Evolutionary conservation across 1,284 basidiomycete genomes (phyloP), one percentile per base, ranked within the genome.

Genomic region (Tylopilus microsporus): DNA sequence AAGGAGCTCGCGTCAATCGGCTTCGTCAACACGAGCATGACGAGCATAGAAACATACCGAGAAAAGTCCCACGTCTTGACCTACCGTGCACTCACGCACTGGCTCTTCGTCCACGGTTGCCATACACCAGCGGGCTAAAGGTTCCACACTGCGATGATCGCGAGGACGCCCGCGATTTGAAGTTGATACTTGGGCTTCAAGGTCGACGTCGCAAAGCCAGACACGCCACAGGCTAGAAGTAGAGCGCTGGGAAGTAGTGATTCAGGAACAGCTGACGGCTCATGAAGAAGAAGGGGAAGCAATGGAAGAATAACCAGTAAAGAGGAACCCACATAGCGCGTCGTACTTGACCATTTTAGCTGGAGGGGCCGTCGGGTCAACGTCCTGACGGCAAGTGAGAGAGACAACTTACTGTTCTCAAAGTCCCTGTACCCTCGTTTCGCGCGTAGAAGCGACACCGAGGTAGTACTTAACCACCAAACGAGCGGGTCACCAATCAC

Each of bases 281-380:
- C 96, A 98, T 98, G 64, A 97, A 77, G 82, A 86, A 98, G 82
- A 99, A 98, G 13, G 95, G 96, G 69, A 93, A 80, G 75, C 96
- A 98, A 77, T 98, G 96, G 49, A 98, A 70, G 79, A 79, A 93
- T 95, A 98, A 53, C 92, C 94, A n/a, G 91, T 74, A 74, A 93
- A 88, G 55, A 98, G 83, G 83, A 98, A 98, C 1, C 89, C 89
- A 62, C 91, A 94, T 2, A 95, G 79, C 46, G 86, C 77, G 75
- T 98, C 94, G 75, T 99, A 99, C 74, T 94, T 95, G 48, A 90
- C 85, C 41, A 96, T 83, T 70, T 88, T 90, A 64, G 89, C 92
- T 95, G 64, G 25, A 58, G 12, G 50, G 47, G 19, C 30, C 36
- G 15, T 37, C 43, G 18, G 9, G 9, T 25, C 16, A 2, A 36